Evolutionary conservation across 768 basidiomycete species (phyloP), one percentile per base, ranked within the genome.

Genomic region (Wakefieldia striispora): DNA sequence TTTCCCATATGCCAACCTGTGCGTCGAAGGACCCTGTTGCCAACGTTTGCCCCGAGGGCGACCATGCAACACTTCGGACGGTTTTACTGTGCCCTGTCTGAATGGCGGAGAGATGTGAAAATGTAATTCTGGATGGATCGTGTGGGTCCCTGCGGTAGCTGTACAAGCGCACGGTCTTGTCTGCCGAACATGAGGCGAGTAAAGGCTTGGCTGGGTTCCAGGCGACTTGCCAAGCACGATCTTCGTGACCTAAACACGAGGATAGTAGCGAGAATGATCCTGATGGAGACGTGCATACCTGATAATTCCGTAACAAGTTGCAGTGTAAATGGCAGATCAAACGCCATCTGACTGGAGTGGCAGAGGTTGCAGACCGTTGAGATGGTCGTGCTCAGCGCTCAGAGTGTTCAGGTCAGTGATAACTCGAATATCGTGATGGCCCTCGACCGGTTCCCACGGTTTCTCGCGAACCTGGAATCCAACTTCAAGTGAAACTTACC

Each of bases 11-110:
- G 2, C 87, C 89, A 31, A 98, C 86, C 50, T 88, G 91, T 1
- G 91, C 80, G 63, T 99, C 97, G 59, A 99, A 99, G 4, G 91
- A 95, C 0, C 86, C 97, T 0, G 93, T 92, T 0, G 92, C 95
- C 16, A 99, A 77, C 2, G 86, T 86, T 40, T 77, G 74, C 1
- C 95, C 95, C 7, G 88, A 86, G 0, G 95, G 95, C 4, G 91
- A 75, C 91, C 95, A 99, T 2, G 91, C 85, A 26, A 97, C 58
- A 12, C 83, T 75, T 19, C 97, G 81, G 9, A 99, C 89, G 0
- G 95, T 91, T 58, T 94, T 89, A 8, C 79, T 76, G 64, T 99
- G 97, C 7, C 84, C 90, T 0, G 93, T 95, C 1, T 79, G 75
- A 52, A 97, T 88, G 5, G 84, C 81, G 1, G 82, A 75, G 27